phyloP scores from a whole-genome alignment of 1,284 basidiomycete species.

The Gymnopus androsaceus region DNA sequence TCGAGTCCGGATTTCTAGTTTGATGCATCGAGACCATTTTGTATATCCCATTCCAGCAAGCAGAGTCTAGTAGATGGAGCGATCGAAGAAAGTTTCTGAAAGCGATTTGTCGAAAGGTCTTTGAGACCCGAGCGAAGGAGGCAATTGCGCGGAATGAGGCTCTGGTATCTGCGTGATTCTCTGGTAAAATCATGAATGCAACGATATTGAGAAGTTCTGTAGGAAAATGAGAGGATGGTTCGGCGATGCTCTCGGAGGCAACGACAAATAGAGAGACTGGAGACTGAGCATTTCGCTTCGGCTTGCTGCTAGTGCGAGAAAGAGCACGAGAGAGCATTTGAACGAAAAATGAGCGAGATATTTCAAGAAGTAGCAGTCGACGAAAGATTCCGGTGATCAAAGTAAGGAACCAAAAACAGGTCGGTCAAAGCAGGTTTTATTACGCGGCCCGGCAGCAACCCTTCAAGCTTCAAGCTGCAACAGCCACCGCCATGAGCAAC shows the following conservation, averaged over 20 bases:
- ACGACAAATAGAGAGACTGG: background rate
- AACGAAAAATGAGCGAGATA: too few relatives aligned
- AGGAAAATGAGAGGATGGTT: background rate
- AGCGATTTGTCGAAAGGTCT: conserved; percentile 41
- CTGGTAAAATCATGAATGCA: background rate
- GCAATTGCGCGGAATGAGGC: conserved; percentile 35
- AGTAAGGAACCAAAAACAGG: too few relatives aligned
- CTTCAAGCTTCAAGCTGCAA: too few relatives aligned
- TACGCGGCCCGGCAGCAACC: too few relatives aligned
- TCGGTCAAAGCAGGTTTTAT: too few relatives aligned
- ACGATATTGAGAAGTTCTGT: conserved; percentile 1
- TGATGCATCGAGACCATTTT: conserved; percentile 19
- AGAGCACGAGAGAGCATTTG: too few relatives aligned
- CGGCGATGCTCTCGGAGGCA: background rate
- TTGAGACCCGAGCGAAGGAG: conserved; percentile 42
- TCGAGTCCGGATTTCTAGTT: conserved; percentile 16
- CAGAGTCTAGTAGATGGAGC: conserved; percentile 24
- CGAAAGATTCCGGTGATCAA: too few relatives aligned
- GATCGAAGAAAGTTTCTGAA: conserved; percentile 43
- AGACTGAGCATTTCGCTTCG: background rate
- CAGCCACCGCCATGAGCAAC: too few relatives aligned
- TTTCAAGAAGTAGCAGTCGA: too few relatives aligned
- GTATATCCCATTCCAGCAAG: conserved; percentile 21
- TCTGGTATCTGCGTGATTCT: conserved; percentile 2
- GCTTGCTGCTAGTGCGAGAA: conserved; percentile 12